Conservation (phyloP, 1,284 basidiomycete genomes). For the Dichomitus squalens region DNA sequence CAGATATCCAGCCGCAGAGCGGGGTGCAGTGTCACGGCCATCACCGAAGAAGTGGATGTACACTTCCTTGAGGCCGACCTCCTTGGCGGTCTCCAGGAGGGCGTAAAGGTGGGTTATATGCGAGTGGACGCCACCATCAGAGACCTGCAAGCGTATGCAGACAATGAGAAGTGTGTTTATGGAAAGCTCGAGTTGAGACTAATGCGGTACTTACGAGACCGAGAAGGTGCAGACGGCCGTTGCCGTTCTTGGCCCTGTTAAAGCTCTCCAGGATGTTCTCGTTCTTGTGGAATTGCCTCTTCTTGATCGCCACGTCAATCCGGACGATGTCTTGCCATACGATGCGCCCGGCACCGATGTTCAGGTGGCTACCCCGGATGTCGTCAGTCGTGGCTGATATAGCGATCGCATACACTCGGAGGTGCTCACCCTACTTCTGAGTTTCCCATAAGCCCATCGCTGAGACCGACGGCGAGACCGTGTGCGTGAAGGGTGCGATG, state of each 20-base stretch:
- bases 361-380: conserved; percentile 67
- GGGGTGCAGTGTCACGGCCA: conserved; percentile 87
- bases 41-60: conserved; percentile 93
- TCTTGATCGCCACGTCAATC: conserved; percentile 90
- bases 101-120: conserved; percentile 88
- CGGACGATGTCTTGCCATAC: conserved; percentile 96
- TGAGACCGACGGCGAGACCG: conserved; percentile 85
- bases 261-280: conserved; percentile 70
- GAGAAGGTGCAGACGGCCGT: conserved; percentile 80
- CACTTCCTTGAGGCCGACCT: conserved; percentile 78
- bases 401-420: background rate
- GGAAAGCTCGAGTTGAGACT: too few species aligned
- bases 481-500: conserved; percentile 79
- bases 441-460: conserved; percentile 93
- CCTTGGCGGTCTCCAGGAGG: conserved; percentile 86
- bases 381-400: conserved; percentile 2
- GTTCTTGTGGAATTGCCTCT: conserved; percentile 83
- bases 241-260: conserved; percentile 78
- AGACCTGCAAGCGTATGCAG: conserved; percentile 52
- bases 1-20: conserved; percentile 73
- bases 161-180: background rate
- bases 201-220: conserved; percentile 64
- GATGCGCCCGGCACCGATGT: conserved; percentile 89
- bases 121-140: conserved; percentile 94
- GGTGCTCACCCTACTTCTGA: conserved; percentile 85